Percentiles rank a stretch among this genome's conserved stretches.
Evolutionary conservation across 2,329 filamentous ascomycete genomes (phyloP).

Genomic region (Colletotrichum shisoi): DNA sequence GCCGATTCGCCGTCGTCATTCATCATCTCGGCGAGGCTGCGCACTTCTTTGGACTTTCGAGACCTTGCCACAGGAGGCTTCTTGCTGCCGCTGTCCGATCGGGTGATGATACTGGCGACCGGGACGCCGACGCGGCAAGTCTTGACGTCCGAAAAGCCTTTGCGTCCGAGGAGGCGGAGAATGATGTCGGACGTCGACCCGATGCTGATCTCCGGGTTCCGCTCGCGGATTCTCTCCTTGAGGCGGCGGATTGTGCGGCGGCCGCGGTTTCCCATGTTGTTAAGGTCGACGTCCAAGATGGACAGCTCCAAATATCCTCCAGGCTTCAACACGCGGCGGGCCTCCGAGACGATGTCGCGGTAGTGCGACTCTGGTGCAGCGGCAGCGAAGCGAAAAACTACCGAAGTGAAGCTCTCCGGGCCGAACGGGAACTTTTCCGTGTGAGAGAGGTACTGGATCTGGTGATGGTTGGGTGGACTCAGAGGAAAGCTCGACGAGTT

Average conservation of each 20-base stretch:
- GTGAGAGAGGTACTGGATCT: slow-evolving; percentile 72
- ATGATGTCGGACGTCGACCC: slow-evolving; percentile 67
- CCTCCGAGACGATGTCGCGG: slow-evolving; percentile 75
- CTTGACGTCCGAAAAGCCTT: slow-evolving; percentile 76
- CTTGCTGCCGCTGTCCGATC: slow-evolving; percentile 41
- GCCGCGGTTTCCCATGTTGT: slow-evolving; percentile 79
- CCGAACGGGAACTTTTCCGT: slow-evolving; percentile 76
- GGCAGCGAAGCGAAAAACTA: slow-evolving; percentile 79
- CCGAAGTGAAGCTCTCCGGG: slow-evolving; percentile 75
- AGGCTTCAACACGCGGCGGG: slow-evolving; percentile 78
- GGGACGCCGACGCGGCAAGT: slow-evolving; percentile 81
- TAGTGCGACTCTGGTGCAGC: slow-evolving; percentile 74
- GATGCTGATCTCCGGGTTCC: slow-evolving; percentile 67
- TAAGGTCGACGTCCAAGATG: slow-evolving; percentile 79
- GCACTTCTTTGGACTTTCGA: slow-evolving; percentile 54
- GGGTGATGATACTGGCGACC: slow-evolving; percentile 63
- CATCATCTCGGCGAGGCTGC: slow-evolving; percentile 75
- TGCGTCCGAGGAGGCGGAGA: slow-evolving; percentile 70
- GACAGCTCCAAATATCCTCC: slow-evolving; percentile 82
- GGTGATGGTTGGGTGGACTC: slow-evolving; percentile 75
- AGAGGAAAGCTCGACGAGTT: slow-evolving; percentile 59
- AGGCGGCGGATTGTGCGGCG: slow-evolving; percentile 73
- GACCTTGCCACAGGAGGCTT: slow-evolving; percentile 22
- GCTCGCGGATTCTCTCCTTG: slow-evolving; percentile 73
- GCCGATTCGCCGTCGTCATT: slow-evolving; percentile 72